A percentile compares a stretch with the other conserved stretches of the same genome.
Conservation (phyloP, 2,329 filamentous ascomycete genomes). For the Fusarium caatingaense region DNA sequence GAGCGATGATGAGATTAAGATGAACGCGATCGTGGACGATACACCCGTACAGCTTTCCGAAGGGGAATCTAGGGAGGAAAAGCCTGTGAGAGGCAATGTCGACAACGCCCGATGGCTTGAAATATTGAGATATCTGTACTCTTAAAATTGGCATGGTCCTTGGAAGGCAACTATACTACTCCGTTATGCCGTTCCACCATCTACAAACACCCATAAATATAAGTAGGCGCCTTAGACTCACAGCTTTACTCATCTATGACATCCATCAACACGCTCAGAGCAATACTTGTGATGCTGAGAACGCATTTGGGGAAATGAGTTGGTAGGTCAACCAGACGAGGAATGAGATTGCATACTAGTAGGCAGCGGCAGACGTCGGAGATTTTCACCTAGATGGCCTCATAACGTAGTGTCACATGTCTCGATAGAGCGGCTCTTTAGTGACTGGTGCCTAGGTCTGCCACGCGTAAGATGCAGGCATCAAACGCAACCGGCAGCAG, state of each 20-base stretch:
- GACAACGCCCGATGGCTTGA: not conserved
- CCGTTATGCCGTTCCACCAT: not conserved
- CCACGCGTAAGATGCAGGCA: constrained; percentile 15
- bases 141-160: not conserved
- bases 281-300: not conserved
- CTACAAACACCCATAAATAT: not conserved
- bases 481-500: not conserved
- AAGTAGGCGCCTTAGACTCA: not conserved
- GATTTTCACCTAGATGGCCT: not conserved
- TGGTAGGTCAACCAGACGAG: not conserved
- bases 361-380: not conserved
- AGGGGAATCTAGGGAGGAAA: not conserved
- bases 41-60: not conserved
- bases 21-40: not conserved
- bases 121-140: not conserved
- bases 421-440: constrained; percentile 13
- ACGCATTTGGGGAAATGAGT: not conserved
- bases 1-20: not conserved
- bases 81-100: not conserved
- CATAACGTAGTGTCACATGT: not conserved
- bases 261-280: not conserved
- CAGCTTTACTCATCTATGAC: not conserved
- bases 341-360: not conserved
- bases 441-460: constrained; percentile 33
- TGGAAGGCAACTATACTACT: not conserved